Conservation (phyloP, 352 stramenopile genomes). For the Pythium periplocum region DNA sequence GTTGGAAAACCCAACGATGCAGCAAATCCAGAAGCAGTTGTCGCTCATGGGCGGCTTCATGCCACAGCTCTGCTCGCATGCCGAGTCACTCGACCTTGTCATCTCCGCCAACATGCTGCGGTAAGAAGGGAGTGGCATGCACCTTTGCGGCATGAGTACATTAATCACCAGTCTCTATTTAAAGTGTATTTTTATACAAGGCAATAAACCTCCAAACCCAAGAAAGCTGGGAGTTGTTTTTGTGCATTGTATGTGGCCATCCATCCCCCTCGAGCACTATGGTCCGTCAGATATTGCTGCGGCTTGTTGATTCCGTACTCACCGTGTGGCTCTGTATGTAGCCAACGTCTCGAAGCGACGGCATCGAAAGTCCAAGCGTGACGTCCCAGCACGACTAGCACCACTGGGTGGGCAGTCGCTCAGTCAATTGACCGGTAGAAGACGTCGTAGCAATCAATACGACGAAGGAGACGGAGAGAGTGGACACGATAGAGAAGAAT, state of each 20-base stretch:
- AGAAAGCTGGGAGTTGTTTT: not conserved
- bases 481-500: too few species aligned
- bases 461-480: constrained; percentile 11
- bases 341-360: too few species aligned
- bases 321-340: too few species aligned
- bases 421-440: too few species aligned
- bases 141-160: too few species aligned
- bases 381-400: too few species aligned
- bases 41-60: constrained; percentile 54
- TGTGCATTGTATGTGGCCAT: too few species aligned
- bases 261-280: too few species aligned
- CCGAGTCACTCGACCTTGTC: constrained; percentile 65
- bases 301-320: too few species aligned
- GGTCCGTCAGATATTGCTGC: too few species aligned
- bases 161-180: constrained; percentile 13
- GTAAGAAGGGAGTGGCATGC: constrained; percentile 12
- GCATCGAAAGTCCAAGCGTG: too few species aligned
- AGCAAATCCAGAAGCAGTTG: constrained; percentile 69
- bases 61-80: constrained; percentile 51
- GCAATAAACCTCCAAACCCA: not conserved
- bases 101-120: constrained; percentile 68
- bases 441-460: constrained; percentile 6
- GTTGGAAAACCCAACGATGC: constrained; percentile 68
- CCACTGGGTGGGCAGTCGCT: too few species aligned
- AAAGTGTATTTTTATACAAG: constrained; percentile 14